A percentile compares a stretch with the other conserved stretches of the same genome.
Evolutionary conservation across 1,139 yeast species (phyloP).

Genomic region (Geotrichum fermentans): DNA sequence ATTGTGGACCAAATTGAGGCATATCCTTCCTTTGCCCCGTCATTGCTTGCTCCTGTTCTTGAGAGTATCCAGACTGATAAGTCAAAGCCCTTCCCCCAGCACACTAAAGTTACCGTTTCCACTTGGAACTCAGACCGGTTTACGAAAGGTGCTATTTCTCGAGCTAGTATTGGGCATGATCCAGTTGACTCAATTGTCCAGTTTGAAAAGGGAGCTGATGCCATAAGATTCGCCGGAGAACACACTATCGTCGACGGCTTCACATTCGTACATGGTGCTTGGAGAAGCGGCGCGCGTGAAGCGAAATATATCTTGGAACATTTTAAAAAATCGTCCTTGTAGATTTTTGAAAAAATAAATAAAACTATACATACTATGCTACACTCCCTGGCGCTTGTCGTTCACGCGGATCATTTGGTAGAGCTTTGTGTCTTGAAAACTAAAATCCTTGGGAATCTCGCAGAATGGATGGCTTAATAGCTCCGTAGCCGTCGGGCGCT

Average conservation of each 20-base stretch:
- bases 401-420: constrained; percentile 52
- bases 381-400: constrained; percentile 32
- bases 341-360: background rate
- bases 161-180: constrained; percentile 61
- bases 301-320: constrained; percentile 39
- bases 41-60: constrained; percentile 45
- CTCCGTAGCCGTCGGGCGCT: constrained; percentile 80
- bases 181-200: constrained; percentile 56
- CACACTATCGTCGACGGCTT: constrained; percentile 72
- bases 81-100: constrained; percentile 39
- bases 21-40: constrained; percentile 43
- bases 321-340: background rate
- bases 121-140: constrained; percentile 69
- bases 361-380: background rate
- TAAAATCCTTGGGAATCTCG: constrained; percentile 45
- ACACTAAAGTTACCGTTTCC: constrained; percentile 53
- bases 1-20: constrained; percentile 49
- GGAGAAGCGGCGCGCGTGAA: constrained; percentile 68
- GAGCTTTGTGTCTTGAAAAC: constrained; percentile 59
- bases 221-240: constrained; percentile 78
- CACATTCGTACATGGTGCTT: constrained; percentile 87
- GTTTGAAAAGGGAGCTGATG: constrained; percentile 53
- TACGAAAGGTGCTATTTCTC: constrained; percentile 70
- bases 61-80: constrained; percentile 31
- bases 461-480: constrained; percentile 63